Base-by-base conservation (phyloP, 2,329 filamentous ascomycete species). In the Trematosphaeria pertusa region DNA sequence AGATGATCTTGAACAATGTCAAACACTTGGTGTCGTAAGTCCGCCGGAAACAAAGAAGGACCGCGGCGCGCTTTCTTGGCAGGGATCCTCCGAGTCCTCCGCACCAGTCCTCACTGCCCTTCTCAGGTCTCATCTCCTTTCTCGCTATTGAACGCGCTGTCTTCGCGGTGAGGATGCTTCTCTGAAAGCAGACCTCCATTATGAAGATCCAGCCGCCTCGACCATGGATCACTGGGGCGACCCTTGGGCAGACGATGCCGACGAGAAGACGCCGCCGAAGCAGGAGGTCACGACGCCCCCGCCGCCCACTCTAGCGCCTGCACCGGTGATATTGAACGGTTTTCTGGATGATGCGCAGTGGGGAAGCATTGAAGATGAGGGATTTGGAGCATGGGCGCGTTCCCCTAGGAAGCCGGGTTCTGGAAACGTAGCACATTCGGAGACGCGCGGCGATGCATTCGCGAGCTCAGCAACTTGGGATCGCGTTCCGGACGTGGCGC, bases 151-250 rank as follows among this genome's bases (percentile, higher is more conserved):
- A 21, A 26, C 11, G 18, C 22, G 14, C 15, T 10, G 26, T 7
- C 18, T 33, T 32, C 18, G 31, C 8, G 7, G 31, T 6, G 31
- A 60, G 59, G 54, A 70, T 70, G 66, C 63, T 63, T 59, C 51
- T 52, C 41, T 64, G 58, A 56, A 46, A 56, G 53, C 56, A 50
- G 53, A 52, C 45, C 48, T 61, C 61, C 68, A 71, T 53, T 67
- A 72, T 71, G 69, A 69, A 59, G 67, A 59, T 54, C 62, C 49
- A 53, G 45, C 41, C 49, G 46, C 50, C 52, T 43, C 58, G 57
- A 71, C 50, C 46, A 73, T 73, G 70, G 70, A 73, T 64, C 64
- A 72, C 56, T 73, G 70, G 70, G 66, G 68, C 54, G 70, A 73
- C 68, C 70, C 70, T 58, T 73, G 70, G 70, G 69, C 69, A 51